phyloP scores from a whole-genome alignment of 768 basidiomycete genomes.

The Tephrocybe rancida region DNA sequence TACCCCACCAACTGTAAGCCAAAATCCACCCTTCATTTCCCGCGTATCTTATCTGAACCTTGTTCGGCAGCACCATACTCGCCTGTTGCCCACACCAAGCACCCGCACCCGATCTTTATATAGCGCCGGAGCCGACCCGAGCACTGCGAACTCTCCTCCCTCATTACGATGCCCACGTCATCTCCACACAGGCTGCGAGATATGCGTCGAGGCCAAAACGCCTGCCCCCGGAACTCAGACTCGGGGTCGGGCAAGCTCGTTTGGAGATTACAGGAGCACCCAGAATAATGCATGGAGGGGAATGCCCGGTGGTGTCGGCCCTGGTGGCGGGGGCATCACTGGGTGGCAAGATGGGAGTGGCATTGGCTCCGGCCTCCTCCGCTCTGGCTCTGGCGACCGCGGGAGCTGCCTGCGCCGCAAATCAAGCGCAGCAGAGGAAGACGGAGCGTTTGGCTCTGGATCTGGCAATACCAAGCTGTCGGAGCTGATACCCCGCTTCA shows the following conservation, averaged over 20 bases:
- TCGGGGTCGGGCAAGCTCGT: slow-evolving; percentile 25
- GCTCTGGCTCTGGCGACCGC: slow-evolving; percentile 53
- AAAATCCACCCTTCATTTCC: slow-evolving; percentile 1
- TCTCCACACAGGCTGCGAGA: slow-evolving; percentile 72
- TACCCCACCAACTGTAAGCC: slow-evolving; percentile 14
- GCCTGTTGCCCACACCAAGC: slow-evolving; percentile 27
- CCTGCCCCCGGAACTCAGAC: slow-evolving; percentile 25
- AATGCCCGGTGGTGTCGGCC: slow-evolving; percentile 34
- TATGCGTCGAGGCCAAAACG: slow-evolving; percentile 69
- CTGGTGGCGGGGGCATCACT: slow-evolving; percentile 54
- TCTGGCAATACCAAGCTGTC: slow-evolving; percentile 58
- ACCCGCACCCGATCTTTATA: slow-evolving; percentile 55
- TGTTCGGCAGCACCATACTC: slow-evolving; percentile 5
- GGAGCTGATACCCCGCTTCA: slow-evolving; percentile 69
- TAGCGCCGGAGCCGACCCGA: slow-evolving; percentile 61
- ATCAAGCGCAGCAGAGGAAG: slow-evolving; percentile 20
- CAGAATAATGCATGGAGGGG: slow-evolving; percentile 31
- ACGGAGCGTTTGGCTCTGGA: slow-evolving; percentile 43
- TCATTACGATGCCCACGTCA: slow-evolving; percentile 73
- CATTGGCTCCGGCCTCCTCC: slow-evolving; percentile 68
- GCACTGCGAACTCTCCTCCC: slow-evolving; percentile 62
- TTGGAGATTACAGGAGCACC: slow-evolving; percentile 15
- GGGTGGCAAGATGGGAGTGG: slow-evolving; percentile 80
- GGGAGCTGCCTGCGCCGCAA: slow-evolving; percentile 66
- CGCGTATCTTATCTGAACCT: slow-evolving; percentile 8